A percentile compares a stretch with the other conserved stretches of the same genome.
phyloP scores from a whole-genome alignment of 192 early-diverging fungal species.

The Spinellus fusiger region DNA sequence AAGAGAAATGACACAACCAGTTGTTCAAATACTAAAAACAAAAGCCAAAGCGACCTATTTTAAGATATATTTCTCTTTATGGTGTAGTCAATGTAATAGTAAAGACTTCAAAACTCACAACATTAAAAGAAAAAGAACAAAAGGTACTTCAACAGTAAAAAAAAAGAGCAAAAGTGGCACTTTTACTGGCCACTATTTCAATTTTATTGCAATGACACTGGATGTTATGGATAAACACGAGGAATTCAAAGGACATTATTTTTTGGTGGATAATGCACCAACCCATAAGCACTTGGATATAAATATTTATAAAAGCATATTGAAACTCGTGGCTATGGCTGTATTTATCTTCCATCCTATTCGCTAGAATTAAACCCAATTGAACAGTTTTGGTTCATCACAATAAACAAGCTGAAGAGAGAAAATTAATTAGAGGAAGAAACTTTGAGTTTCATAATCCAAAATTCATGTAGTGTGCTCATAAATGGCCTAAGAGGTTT shows the following conservation, averaged over 20 bases:
- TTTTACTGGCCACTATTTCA: neutral
- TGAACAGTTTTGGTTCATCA: too few relatives aligned
- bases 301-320: too few relatives aligned
- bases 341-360: too few relatives aligned
- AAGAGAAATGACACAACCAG: too few relatives aligned
- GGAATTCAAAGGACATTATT: slow-evolving; percentile 14
- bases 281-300: slow-evolving; percentile 6
- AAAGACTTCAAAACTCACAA: neutral
- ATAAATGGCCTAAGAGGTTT: too few relatives aligned
- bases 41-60: neutral
- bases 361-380: too few relatives aligned
- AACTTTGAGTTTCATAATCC: too few relatives aligned
- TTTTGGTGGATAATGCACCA: slow-evolving; percentile 22
- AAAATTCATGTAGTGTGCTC: too few relatives aligned
- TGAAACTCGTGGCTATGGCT: too few relatives aligned
- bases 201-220: neutral
- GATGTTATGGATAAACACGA: slow-evolving; percentile 13
- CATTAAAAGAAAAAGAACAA: neutral
- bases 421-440: too few relatives aligned
- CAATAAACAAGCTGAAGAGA: too few relatives aligned
- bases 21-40: neutral
- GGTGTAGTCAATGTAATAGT: neutral
- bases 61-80: neutral
- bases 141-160: neutral
- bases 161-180: neutral